Evolutionary conservation across 73 alveolate genomes (phyloP).

Genomic region (Tetrahymena borealis): DNA sequence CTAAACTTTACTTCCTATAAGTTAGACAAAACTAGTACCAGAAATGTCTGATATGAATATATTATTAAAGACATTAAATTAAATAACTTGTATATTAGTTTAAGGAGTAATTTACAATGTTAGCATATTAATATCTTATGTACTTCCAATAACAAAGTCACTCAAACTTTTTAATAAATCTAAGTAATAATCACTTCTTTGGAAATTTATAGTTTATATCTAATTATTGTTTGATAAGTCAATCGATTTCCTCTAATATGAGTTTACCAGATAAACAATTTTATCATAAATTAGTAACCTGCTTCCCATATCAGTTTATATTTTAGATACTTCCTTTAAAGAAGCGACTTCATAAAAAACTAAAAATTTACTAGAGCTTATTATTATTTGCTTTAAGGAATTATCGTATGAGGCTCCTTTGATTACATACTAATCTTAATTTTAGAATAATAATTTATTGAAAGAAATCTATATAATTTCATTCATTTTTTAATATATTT

Average conservation of each 20-base stretch:
- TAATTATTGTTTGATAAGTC: background rate
- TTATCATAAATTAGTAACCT: background rate
- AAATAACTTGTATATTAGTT: background rate
- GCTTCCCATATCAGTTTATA: background rate
- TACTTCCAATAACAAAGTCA: too few species aligned
- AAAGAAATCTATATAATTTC: background rate
- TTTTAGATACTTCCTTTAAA: background rate
- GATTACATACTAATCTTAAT: background rate
- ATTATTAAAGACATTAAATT: background rate
- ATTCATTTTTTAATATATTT: background rate
- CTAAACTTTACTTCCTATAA: background rate
- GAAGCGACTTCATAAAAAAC: background rate
- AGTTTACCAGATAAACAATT: background rate
- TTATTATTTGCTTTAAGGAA: background rate
- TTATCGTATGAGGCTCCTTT: background rate
- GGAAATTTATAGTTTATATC: background rate
- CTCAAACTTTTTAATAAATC: too few species aligned
- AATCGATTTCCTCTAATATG: background rate
- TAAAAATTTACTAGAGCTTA: background rate
- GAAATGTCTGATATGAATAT: background rate
- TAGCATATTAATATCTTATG: too few species aligned
- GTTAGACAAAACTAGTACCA: background rate
- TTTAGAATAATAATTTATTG: too few species aligned
- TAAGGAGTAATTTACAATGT: too few species aligned
- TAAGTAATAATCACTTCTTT: background rate